Evolutionary conservation across 345 rosid genomes (phyloP).

Genomic region (Laguncularia racemosa): DNA sequence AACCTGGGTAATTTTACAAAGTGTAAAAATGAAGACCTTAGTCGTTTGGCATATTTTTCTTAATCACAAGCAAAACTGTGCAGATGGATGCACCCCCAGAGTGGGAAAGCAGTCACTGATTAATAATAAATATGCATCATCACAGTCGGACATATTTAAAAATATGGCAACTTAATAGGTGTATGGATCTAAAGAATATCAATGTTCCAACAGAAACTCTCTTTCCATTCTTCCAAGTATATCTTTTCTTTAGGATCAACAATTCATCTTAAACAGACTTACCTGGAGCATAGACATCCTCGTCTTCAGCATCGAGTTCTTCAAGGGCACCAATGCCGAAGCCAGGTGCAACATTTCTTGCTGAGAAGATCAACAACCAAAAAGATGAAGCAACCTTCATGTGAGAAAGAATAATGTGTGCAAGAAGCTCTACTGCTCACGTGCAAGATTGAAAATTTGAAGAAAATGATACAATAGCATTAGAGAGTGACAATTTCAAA

Average conservation of each 20-base stretch:
- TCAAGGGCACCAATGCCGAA: slow-evolving; percentile 99
- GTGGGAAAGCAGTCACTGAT: too few species aligned
- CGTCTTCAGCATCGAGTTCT: slow-evolving; percentile 95
- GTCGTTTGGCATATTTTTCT: too few species aligned
- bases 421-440: not conserved
- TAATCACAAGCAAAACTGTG: too few species aligned
- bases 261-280: slow-evolving; percentile 13
- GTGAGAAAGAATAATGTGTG: slow-evolving; percentile 1
- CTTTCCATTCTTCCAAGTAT: not conserved
- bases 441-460: too few species aligned
- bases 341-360: slow-evolving; percentile 87
- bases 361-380: slow-evolving; percentile 41
- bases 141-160: too few species aligned
- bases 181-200: too few species aligned
- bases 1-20: slow-evolving; percentile 35
- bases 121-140: too few species aligned
- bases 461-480: not conserved
- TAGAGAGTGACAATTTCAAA: not conserved
- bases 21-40: not conserved
- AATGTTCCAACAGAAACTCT: too few species aligned
- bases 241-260: not conserved
- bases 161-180: too few species aligned
- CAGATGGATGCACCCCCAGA: too few species aligned
- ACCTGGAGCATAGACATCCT: slow-evolving; percentile 78
- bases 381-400: slow-evolving; percentile 2